These are phyloP conservation scores for Datura wrightii DNA, from an alignment of 257 asterid species.

Conservation along the genomic window DNA sequence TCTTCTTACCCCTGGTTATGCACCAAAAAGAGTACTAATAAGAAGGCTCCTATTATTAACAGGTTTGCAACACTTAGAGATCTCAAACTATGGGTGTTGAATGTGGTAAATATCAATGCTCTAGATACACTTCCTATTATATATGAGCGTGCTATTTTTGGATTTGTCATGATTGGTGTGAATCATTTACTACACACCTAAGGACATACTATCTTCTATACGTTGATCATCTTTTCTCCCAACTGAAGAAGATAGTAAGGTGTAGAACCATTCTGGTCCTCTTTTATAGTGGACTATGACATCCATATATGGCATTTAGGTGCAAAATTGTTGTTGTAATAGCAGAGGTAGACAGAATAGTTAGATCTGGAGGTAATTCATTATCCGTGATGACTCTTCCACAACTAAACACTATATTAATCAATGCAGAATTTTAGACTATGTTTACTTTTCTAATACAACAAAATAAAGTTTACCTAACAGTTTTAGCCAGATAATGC, in stretches of 20 bases:
- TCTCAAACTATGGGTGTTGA: slow-evolving; percentile 82
- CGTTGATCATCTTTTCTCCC: slow-evolving; percentile 87
- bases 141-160: slow-evolving; percentile 79
- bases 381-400: slow-evolving; percentile 65
- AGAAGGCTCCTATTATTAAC: slow-evolving; percentile 33
- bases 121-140: slow-evolving; percentile 90
- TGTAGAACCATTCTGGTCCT: slow-evolving; percentile 14
- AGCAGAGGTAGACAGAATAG: slow-evolving; percentile 83
- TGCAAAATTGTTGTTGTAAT: slow-evolving; percentile 61
- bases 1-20: slow-evolving; percentile 26
- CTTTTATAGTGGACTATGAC: neutral
- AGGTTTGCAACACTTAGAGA: slow-evolving; percentile 89
- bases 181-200: slow-evolving; percentile 90
- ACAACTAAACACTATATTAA: slow-evolving; percentile 36
- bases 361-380: slow-evolving; percentile 80
- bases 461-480: no score
- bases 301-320: slow-evolving; percentile 45
- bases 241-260: slow-evolving; percentile 44
- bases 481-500: no score
- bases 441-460: no score
- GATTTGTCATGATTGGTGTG: slow-evolving; percentile 93
- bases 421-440: no score
- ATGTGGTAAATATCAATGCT: slow-evolving; percentile 77
- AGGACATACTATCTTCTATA: slow-evolving; percentile 82
- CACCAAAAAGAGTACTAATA: slow-evolving; percentile 1